Percentiles rank a stretch among this genome's conserved stretches.
Evolutionary conservation across 2,329 filamentous ascomycete genomes (phyloP).

Genomic region (Domatiomyces catenatus): DNA sequence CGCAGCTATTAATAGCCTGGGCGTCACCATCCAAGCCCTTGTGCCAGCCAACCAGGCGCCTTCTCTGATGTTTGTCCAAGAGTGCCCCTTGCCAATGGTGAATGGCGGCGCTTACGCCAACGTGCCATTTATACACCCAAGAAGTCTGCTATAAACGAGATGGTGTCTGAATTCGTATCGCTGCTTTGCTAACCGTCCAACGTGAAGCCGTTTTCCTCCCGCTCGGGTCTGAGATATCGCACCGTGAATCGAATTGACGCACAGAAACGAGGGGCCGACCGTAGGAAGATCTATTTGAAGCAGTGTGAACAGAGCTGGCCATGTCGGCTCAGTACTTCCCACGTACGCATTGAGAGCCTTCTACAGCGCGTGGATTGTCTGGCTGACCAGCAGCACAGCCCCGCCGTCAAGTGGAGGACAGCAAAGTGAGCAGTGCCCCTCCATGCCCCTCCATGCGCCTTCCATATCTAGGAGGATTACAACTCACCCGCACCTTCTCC

Average conservation of each 20-base stretch:
- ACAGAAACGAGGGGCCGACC: background rate
- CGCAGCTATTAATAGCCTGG: background rate
- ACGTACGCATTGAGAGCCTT: background rate
- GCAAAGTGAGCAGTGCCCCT: background rate
- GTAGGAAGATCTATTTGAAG: background rate
- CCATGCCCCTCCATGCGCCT: background rate
- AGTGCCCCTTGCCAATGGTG: background rate
- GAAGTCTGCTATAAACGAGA: background rate
- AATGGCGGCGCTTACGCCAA: background rate
- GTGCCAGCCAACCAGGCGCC: background rate
- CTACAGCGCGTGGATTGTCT: background rate
- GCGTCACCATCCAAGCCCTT: background rate
- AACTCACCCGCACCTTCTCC: conserved; percentile 6
- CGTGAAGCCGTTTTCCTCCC: background rate
- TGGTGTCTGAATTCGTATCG: background rate
- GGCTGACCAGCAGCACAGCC: background rate
- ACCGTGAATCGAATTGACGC: background rate
- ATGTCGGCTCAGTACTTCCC: background rate
- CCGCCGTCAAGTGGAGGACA: background rate
- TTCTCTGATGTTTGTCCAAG: background rate
- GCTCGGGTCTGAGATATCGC: too few relatives aligned
- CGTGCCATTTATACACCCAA: background rate
- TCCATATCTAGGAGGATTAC: conserved; percentile 3
- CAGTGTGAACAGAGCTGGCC: background rate
- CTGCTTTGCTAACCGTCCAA: background rate